Percentiles rank a stretch among this genome's conserved stretches.
These are phyloP conservation scores for Symbiodinium pilosum DNA, from an alignment of 73 alveolate genomes.

Conservation along the genomic window DNA sequence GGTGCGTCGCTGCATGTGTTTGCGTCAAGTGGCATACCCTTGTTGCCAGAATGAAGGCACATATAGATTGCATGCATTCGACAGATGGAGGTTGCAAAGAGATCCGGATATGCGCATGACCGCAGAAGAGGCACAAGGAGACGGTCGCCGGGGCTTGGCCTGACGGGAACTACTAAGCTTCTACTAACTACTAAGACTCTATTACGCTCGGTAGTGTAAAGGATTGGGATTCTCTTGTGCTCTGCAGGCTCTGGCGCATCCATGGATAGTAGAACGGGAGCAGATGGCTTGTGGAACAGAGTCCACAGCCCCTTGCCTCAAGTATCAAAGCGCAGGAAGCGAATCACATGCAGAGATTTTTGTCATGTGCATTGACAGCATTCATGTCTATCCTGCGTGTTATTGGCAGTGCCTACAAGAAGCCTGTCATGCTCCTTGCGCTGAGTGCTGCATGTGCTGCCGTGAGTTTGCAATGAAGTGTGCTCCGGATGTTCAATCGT, in stretches of 20 bases:
- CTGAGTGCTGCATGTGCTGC: too few species aligned
- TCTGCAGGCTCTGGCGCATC: conserved; percentile 38
- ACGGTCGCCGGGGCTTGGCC: too few species aligned
- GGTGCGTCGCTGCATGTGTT: neutral
- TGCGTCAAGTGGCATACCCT: neutral
- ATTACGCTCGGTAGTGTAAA: too few species aligned
- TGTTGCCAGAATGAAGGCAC: neutral
- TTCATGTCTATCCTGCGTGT: too few species aligned
- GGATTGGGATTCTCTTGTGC: too few species aligned
- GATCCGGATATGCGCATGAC: conserved; percentile 79
- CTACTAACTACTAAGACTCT: too few species aligned
- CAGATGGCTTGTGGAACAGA: conserved; percentile 51
- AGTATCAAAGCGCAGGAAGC: neutral
- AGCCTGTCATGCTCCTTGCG: too few species aligned
- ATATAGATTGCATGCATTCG: neutral
- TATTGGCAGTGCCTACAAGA: too few species aligned
- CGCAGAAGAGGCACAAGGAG: conserved; percentile 66
- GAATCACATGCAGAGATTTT: neutral
- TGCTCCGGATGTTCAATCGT: too few species aligned
- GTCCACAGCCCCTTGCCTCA: neutral
- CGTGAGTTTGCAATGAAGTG: too few species aligned
- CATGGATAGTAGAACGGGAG: conserved; percentile 71
- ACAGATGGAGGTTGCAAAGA: neutral
- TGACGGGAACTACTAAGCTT: too few species aligned
- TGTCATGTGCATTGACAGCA: neutral